These are phyloP conservation scores for Hemisphaericaspora nanyangensis DNA, from an alignment of 805 yeast genomes.

Conservation along the genomic window DNA sequence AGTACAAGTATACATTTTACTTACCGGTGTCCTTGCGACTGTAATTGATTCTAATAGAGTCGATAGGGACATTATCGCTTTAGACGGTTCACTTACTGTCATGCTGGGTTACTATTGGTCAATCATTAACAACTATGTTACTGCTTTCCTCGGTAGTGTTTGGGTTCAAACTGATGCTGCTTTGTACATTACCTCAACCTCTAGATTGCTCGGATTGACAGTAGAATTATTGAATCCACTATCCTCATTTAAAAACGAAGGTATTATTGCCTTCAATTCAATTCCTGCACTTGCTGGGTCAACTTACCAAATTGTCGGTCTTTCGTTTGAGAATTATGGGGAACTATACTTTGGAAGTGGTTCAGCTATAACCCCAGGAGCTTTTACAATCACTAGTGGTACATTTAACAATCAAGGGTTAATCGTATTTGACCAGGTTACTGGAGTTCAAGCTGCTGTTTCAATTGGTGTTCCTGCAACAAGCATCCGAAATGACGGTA, in stretches of 20 bases:
- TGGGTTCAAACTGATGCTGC: conserved; percentile 19
- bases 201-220: conserved; percentile 13
- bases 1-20: background rate
- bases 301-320: conserved; percentile 9
- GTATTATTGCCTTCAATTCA: conserved; percentile 22
- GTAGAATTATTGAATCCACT: conserved; percentile 13
- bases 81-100: conserved; percentile 19
- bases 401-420: conserved; percentile 17
- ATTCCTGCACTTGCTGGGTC: conserved; percentile 6
- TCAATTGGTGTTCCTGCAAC: conserved; percentile 13
- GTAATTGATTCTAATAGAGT: conserved; percentile 13
- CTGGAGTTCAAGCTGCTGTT: conserved; percentile 11
- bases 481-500: conserved; percentile 21
- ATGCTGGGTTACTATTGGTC: conserved; percentile 23
- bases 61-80: conserved; percentile 14
- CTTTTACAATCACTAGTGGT: conserved; percentile 11
- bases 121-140: conserved; percentile 19
- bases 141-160: conserved; percentile 19
- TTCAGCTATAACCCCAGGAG: conserved; percentile 15
- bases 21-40: background rate
- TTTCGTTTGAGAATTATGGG: conserved; percentile 21
- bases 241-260: conserved; percentile 13
- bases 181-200: conserved; percentile 18
- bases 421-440: conserved; percentile 13
- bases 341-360: conserved; percentile 19